Base-by-base conservation (phyloP, 148 eudicot species). In the Silene conica region DNA sequence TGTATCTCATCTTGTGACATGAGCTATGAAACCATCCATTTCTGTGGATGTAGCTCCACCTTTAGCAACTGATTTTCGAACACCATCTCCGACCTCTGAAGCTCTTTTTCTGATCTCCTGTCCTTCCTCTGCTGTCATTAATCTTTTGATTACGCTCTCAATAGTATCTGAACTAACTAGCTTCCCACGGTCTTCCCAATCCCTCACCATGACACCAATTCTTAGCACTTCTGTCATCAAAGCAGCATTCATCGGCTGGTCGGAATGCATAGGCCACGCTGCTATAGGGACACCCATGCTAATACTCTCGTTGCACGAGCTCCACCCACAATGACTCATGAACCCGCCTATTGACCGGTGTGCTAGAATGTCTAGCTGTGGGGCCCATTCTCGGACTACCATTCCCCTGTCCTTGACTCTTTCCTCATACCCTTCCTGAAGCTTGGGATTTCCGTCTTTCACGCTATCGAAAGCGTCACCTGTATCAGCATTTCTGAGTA, bases 221-320 rank as follows among this genome's bases (percentile, higher is more conserved):
- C 70, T 80, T 3, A 87, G 67, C 26, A 83, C 57, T 18, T 78
- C 63, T 0, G 84, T 80, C 13, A 87, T 57, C 0, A 87, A 23
- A 11, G 73, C 48, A 2, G 83, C 48, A 52, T 87, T 83, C 74
- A 69, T 79, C 10, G 88, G 90, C 70, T 87, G 88, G 69, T 87
- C 88, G 0, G 81, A 81, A 57, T 83, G 86, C 86, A 85, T 83
- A 0, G 90, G 90, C 90, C 88, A 85, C 0, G 86, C 72, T 3
- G 79, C 81, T 2, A 87, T 72, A 0, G 90, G 90, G 31, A 87
- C 90, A 0, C 86, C 91, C 75, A 83, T 45, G 68, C 89, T 85
- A 81, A 60, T 83, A 50, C 55, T 50, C 55, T 50, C 55, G 55
- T 12, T 50, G 55, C 55, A 50, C 55, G 55, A 50, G 55, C 16